Base-by-base conservation (phyloP, 768 basidiomycete genomes). In the Leccinum ochraceum region DNA sequence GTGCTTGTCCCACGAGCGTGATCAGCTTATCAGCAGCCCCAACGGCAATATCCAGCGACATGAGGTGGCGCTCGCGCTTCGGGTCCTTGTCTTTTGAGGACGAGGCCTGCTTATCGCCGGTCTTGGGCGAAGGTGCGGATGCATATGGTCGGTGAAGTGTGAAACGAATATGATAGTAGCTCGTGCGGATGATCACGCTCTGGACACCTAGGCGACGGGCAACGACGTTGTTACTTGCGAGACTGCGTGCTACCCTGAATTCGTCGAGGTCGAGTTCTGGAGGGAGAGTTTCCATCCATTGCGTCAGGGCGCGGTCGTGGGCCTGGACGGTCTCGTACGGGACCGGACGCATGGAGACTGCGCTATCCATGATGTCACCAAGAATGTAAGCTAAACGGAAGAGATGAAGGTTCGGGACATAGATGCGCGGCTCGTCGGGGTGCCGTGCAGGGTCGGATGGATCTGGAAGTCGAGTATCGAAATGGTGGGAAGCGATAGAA, bases 311-410 rank as follows among this genome's bases (percentile, higher is more conserved):
- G 42, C 83, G 82, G 71, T 94, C 92, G 67, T 90, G 88, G 1
- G 85, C 82, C 70, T 83, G 81, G 20, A 93, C 82, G 44, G 83
- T 84, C 54, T 91, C 85, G 66, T 92, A 92, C 4, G 87, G 79
- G 16, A 92, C 89, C n/a, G 86, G 77, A n/a, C 87, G 86, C 62
- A 91, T 83, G 49, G 89, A 92, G 5, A 91, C 84, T 3, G 90
- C 90, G 63, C 89, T 87, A 69, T 92, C 88, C 85, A 93, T 88
- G 75, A 94, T 90, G 68, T 92, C 89, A 8, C 92, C 90, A 8
- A 93, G 80, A 59, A 91, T 85, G 65, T 86, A 87, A 9, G 89
- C 88, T n/a, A 92, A 77, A 30, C 84, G 80, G 74, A 92, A 90
- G 30, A 91, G 80, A 3, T 90, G 85, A 66, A 91, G 80, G 69